Evolutionary conservation across 331 rosid genomes (phyloP), one percentile per base, ranked within the genome.

Genomic region (Acacia pycnantha): DNA sequence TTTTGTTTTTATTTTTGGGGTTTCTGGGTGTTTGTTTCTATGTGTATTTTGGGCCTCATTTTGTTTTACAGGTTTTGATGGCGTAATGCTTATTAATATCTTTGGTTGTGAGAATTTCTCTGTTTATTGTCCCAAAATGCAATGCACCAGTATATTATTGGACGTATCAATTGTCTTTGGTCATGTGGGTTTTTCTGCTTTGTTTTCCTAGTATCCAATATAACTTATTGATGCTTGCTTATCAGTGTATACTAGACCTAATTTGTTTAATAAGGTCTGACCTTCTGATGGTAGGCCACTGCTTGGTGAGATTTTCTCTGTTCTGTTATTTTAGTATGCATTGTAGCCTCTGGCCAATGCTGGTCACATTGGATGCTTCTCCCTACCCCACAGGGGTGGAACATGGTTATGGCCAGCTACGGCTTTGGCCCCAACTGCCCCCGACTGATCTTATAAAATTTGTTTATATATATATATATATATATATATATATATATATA

Each of bases 1-100:
- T 44, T 67, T 27, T 3, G 2, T 22, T 3, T 21, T 6, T 37
- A 2, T 76, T 37, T 58, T 77, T 37, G 64, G 66, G 62, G 77
- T 40, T 61, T 37, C 77, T 70, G 58, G 74, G 26, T 66, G 64
- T 44, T 56, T 35, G 33, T 56, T 73, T 11, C 27, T 59, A 11
- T 10, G 77, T 81, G 69, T 76, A 86, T 83, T 79, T 83, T 40
- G 72, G 56, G 35, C 5, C 40, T 6, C 70, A 61, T 77, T 73
- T 77, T 77, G 13, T 72, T 33, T 22, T 35, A 16, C 74, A 47
- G 69, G 79, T 31, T 79, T 13, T 15, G 46, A 43, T 70, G 76
- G 31, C 24, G 4, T 33, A 18, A 48, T 44, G 9, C 80, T 56
- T 41, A 7, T 21, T 53, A 53, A 37, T 70, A 15, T 41, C 26